phyloP scores from a whole-genome alignment of 202 grass and related monocot genomes.

The Schoenoplectus triqueter region DNA sequence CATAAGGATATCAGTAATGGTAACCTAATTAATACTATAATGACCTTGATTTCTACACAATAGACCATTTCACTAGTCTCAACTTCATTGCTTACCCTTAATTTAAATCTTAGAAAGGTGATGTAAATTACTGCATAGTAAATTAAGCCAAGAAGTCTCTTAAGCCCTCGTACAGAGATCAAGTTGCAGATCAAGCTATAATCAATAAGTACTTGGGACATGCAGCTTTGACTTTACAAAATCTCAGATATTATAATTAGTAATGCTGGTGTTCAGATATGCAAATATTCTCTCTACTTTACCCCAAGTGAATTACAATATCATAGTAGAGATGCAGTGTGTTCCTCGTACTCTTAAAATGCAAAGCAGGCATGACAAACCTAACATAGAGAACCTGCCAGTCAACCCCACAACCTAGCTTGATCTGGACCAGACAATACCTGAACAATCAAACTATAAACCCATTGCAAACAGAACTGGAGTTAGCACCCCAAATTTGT shows the following conservation, averaged over 20 bases:
- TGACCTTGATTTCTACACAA: conserved; percentile 5
- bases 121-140: background rate
- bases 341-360: background rate
- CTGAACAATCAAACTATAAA: background rate
- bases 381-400: background rate
- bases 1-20: conserved; percentile 2
- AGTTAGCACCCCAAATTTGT: background rate
- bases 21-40: conserved; percentile 14
- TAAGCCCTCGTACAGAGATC: conserved; percentile 1
- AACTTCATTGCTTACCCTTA: background rate
- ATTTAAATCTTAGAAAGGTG: background rate
- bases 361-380: background rate
- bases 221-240: background rate
- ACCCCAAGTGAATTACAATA: background rate
- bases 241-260: background rate
- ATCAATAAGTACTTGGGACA: conserved; percentile 1
- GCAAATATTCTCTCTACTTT: background rate
- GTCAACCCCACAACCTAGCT: background rate
- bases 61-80: background rate
- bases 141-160: background rate
- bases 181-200: background rate
- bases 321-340: background rate
- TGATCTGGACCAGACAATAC: background rate
- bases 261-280: background rate
- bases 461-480: background rate